These are phyloP conservation scores for Nitzschia palea DNA, from an alignment of 108 stramenopile species.

Conservation along the genomic window DNA sequence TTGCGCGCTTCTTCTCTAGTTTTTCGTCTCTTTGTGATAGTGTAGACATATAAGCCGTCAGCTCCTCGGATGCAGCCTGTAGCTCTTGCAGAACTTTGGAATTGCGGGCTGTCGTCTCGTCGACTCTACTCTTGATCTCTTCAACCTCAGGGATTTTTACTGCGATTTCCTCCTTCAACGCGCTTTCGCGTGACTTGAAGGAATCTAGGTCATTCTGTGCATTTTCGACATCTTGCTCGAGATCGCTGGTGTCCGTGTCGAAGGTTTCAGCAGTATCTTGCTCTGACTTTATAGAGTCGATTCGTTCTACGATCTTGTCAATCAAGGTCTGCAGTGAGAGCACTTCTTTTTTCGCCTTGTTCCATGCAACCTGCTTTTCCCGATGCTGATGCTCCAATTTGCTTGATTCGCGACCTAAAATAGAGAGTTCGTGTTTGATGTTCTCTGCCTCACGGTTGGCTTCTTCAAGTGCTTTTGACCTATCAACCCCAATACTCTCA, in stretches of 20 bases:
- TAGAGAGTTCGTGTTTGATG: slow-evolving; percentile 52
- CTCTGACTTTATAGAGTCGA: slow-evolving; percentile 47
- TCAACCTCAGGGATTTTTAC: slow-evolving; percentile 49
- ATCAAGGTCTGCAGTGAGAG: slow-evolving; percentile 32
- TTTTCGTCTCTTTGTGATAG: slow-evolving; percentile 47
- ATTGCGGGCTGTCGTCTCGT: slow-evolving; percentile 68
- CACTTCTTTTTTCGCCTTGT: slow-evolving; percentile 38
- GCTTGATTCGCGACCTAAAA: slow-evolving; percentile 2
- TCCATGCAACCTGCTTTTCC: slow-evolving; percentile 44
- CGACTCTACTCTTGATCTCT: slow-evolving; percentile 38
- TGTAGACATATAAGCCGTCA: slow-evolving; percentile 51
- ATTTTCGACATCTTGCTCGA: slow-evolving; percentile 61
- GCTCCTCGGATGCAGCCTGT: slow-evolving; percentile 44
- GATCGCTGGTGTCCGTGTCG: slow-evolving; percentile 73
- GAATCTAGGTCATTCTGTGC: slow-evolving; percentile 52
- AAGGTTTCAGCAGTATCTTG: slow-evolving; percentile 57
- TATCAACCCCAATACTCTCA: slow-evolving; percentile 76
- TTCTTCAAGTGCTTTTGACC: slow-evolving; percentile 55
- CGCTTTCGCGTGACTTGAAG: slow-evolving; percentile 36
- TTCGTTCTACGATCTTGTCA: slow-evolving; percentile 32
- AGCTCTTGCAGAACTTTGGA: slow-evolving; percentile 67
- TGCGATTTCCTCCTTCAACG: slow-evolving; percentile 44
- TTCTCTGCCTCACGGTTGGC: slow-evolving; percentile 48
- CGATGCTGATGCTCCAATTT: slow-evolving; percentile 35
- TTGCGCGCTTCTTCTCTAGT: slow-evolving; percentile 52